Percentiles rank a stretch among this genome's conserved stretches.
These are phyloP conservation scores for Solanum corneliomulleri DNA, from an alignment of 257 asterid species.

Conservation along the genomic window DNA sequence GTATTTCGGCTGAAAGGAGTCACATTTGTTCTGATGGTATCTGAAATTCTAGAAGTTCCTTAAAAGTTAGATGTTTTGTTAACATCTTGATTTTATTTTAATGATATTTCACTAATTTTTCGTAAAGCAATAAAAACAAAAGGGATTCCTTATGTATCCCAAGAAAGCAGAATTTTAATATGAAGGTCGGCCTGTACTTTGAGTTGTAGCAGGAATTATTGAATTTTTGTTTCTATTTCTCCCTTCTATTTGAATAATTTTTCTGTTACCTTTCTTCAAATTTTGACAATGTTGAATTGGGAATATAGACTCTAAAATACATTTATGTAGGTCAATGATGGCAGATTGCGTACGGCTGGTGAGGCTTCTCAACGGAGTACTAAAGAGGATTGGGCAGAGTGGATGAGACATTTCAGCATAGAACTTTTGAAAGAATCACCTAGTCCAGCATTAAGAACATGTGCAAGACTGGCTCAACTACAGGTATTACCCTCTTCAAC, in stretches of 20 bases:
- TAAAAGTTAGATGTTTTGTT: neutral
- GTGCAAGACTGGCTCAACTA: slow-evolving; percentile 93
- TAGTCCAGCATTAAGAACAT: slow-evolving; percentile 90
- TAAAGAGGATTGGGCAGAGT: slow-evolving; percentile 98
- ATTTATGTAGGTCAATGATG: slow-evolving; percentile 64
- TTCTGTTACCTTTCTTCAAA: neutral
- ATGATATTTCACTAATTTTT: neutral
- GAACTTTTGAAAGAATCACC: slow-evolving; percentile 97
- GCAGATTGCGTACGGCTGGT: slow-evolving; percentile 82
- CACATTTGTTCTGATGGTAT: neutral
- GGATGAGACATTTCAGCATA: slow-evolving; percentile 99
- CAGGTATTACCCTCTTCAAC: slow-evolving; percentile 40
- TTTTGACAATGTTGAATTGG: neutral
- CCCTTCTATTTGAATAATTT: neutral
- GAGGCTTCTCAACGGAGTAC: slow-evolving; percentile 99
- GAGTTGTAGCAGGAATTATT: neutral
- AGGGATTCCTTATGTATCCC: neutral
- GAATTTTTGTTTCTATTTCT: neutral
- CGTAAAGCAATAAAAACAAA: neutral
- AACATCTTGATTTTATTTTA: neutral
- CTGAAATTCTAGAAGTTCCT: neutral
- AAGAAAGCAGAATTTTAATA: neutral
- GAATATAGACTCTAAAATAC: neutral
- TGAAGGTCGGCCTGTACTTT: neutral
- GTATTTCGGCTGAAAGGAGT: neutral